Base-by-base conservation (phyloP, 306 rosid genomes). In the Alnus glutinosa region DNA sequence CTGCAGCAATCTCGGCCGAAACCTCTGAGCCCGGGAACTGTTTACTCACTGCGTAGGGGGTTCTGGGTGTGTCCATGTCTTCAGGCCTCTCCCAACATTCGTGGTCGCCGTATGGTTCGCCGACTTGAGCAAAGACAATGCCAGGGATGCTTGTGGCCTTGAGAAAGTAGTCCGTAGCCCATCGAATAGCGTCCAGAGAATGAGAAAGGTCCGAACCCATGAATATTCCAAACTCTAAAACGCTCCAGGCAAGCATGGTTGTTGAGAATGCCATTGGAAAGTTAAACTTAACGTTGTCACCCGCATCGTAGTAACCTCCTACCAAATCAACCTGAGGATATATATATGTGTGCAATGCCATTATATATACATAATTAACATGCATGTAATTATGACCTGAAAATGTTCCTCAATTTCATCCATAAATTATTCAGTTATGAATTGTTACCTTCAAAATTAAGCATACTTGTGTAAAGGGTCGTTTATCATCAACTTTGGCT, bases 51-150 rank as follows among this genome's bases (percentile, higher is more conserved):
- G 75, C 86, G 44, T 39, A 88, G 1, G 86, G 34, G 0, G 85
- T 86, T 72, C 90, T 81, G 6, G 78, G 87, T 0, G 86, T 83
- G 80, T 90, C 91, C 91, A 90, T 83, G 68, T 88, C 93, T 75
- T 90, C 90, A 15, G 90, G 93, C 48, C 93, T 90, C 79, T 90
- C 75, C 91, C 91, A 90, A 59, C 91, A 90, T 55, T n/a, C 15
- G 14, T 88, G 94, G 51, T 88, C 90, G 10, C 15, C 57, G 30
- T 75, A 1, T 1, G 94, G 90, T 12, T 90, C 90, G 2, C 92
- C 94, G 12, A 88, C 92, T 55, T 70, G 81, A 2, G 75, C 90
- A 61, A 84, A 72, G 18, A 90, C 90, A 49, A 57, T 0, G 0
- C 74, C 72, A 5, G 89, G 90, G 15, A 28, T 64, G 37, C 74